Evolutionary conservation across 1,139 yeast genomes (phyloP), one percentile per base, ranked within the genome.

Genomic region (Arxiozyma slooffiae): DNA sequence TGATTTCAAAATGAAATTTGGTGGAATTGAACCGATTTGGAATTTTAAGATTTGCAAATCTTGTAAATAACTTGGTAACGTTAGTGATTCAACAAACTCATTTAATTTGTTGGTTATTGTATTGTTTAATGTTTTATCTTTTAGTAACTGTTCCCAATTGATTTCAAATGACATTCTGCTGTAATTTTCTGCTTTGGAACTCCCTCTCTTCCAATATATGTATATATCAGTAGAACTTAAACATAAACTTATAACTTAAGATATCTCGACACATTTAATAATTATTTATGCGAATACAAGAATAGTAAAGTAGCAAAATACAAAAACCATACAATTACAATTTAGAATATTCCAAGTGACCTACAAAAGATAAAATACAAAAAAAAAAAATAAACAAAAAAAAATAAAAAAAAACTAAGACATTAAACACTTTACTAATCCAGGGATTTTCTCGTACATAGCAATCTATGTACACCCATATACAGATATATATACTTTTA

Each of bases 101-200:
- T 90, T 90, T 37, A 92, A 71, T 57, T 86, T 83, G 30, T 73
- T 74, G 46, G 78, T 72, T 6, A 92, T 73, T 9, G 78, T 69
- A 26, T 74, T 75, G 53, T 76, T 80, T 26, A 82, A 73, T 3
- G 71, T 64, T 34, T 71, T 73, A 57, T 84, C 89, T 11, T 77
- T 71, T 17, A 77, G 74, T 22, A 92, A 71, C 34, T 75, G 71
- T 24, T 79, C 80, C 98, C 98, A 92, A 65, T 89, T 81, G 55
- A 92, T 82, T 55, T 90, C 95, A 58, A 92, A 79, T 1, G 97
- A 90, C 98, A 92, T 90, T 9, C 14, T 30, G 14, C 4, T 41
- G 22, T 41, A 14, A 30, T 21, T n/a, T n/a, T n/a, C n/a, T n/a
- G 4, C 42, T 23, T 14, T 21, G n/a, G n/a, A n/a, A n/a, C n/a